Conservation (phyloP, 306 rosid genomes). For the Macrotyloma uniflorum region DNA sequence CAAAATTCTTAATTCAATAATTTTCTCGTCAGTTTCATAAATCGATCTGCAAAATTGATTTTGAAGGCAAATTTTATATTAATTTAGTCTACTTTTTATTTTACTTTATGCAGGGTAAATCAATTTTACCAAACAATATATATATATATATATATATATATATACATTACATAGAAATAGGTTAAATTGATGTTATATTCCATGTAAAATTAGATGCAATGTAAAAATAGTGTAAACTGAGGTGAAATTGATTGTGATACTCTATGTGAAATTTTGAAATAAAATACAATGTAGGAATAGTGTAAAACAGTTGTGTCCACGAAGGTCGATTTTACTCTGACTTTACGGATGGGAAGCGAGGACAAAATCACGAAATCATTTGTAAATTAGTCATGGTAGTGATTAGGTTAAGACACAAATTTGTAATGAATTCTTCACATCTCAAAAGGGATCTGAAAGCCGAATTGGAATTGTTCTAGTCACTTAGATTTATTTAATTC, state of each 20-base stretch:
- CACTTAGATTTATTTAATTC: not conserved
- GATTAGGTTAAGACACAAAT: not conserved
- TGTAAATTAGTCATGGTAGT: not conserved
- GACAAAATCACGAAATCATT: slow-evolving; percentile 29
- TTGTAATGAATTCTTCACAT: not conserved
- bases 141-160: too few relatives aligned
- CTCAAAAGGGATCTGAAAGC: not conserved
- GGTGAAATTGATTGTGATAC: too few relatives aligned
- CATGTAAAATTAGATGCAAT: too few relatives aligned
- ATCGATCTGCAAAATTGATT: not conserved
- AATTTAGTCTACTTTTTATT: not conserved
- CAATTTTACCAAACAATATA: not conserved
- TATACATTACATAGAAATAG: not conserved
- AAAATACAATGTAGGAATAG: not conserved
- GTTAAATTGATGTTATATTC: too few relatives aligned
- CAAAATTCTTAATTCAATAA: not conserved
- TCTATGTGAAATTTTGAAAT: too few relatives aligned
- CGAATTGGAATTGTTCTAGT: not conserved
- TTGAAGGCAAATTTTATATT: not conserved
- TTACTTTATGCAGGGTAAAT: not conserved
- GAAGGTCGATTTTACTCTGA: slow-evolving; percentile 3
- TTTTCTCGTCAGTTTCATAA: not conserved
- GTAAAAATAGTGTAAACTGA: too few relatives aligned
- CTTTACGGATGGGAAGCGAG: too few relatives aligned
- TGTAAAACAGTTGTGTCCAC: not conserved